A percentile compares a stretch with the other conserved stretches of the same genome.
Conservation (phyloP, 192 early-diverging fungal genomes). For the Podila clonocystis region DNA sequence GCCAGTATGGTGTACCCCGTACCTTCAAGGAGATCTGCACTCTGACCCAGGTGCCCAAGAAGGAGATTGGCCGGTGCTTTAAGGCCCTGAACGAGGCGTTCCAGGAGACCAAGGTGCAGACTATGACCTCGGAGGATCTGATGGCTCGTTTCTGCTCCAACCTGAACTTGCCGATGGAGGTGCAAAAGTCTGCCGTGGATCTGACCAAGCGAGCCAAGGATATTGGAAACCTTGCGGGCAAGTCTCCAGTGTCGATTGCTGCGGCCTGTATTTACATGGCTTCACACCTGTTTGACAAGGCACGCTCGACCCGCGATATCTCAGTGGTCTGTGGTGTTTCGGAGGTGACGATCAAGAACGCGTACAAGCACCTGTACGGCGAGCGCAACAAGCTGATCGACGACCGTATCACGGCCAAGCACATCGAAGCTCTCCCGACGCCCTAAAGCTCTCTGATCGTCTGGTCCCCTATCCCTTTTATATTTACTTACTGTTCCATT, state of each 20-base stretch:
- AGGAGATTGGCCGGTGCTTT: conserved; percentile 91
- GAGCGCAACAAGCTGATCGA: conserved; percentile 67
- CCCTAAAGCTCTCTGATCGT: conserved; percentile 26
- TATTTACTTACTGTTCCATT: not conserved
- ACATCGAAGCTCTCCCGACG: conserved; percentile 52
- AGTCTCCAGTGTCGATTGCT: conserved; percentile 91
- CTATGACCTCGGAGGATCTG: conserved; percentile 78
- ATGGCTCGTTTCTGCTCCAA: conserved; percentile 86
- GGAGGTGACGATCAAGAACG: conserved; percentile 92
- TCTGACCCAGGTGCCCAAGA: conserved; percentile 90
- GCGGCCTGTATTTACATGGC: conserved; percentile 93
- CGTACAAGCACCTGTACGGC: conserved; percentile 75
- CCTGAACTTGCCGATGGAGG: conserved; percentile 71
- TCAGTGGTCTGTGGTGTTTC: conserved; percentile 90
- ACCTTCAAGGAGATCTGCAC: conserved; percentile 96
- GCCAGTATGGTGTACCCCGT: conserved; percentile 82
- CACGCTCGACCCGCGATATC: conserved; percentile 79
- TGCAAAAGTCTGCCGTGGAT: conserved; percentile 77
- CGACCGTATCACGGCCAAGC: conserved; percentile 51
- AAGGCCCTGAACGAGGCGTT: conserved; percentile 70
- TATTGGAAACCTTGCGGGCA: conserved; percentile 88
- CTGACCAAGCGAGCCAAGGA: conserved; percentile 78
- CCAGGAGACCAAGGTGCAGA: conserved; percentile 64
- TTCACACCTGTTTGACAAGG: conserved; percentile 73
- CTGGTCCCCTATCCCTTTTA: too few species aligned